These are phyloP conservation scores for Radiomyces spectabilis DNA, from an alignment of 192 early-diverging fungal species.

Conservation along the genomic window DNA sequence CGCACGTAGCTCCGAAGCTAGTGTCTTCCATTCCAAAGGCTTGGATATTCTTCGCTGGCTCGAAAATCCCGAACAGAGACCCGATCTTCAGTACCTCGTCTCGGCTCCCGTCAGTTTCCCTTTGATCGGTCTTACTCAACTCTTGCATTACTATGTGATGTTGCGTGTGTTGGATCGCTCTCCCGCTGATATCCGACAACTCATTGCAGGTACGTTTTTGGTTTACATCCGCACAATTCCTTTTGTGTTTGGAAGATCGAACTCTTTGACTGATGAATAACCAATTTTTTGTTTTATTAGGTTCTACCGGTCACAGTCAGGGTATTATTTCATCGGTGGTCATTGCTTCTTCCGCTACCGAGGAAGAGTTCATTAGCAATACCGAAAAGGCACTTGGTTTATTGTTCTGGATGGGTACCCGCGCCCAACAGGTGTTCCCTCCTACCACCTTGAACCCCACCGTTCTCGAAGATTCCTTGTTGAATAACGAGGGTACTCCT, in stretches of 20 bases:
- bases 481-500: conserved; percentile 84
- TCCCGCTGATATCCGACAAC: conserved; percentile 46
- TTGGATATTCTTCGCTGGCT: conserved; percentile 86
- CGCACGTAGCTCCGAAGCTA: conserved; percentile 51
- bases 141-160: conserved; percentile 83
- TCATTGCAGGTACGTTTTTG: conserved; percentile 42
- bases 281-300: conserved; percentile 6
- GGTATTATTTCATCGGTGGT: conserved; percentile 82
- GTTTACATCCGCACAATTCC: too few species aligned
- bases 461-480: conserved; percentile 84
- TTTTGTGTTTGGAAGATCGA: too few species aligned
- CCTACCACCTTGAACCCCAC: conserved; percentile 76
- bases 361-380: conserved; percentile 69
- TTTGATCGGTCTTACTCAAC: conserved; percentile 86
- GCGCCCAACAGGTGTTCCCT: conserved; percentile 74
- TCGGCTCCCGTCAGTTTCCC: conserved; percentile 78
- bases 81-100: conserved; percentile 72
- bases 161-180: conserved; percentile 58
- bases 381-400: conserved; percentile 75
- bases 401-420: conserved; percentile 75
- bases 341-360: conserved; percentile 69
- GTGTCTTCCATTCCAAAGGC: conserved; percentile 66
- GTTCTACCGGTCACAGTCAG: conserved; percentile 86
- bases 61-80: conserved; percentile 64
- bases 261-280: background rate